Evolutionary conservation across 495 filamentous ascomycete species (phyloP).

Genomic region (Extremus antarcticus): DNA sequence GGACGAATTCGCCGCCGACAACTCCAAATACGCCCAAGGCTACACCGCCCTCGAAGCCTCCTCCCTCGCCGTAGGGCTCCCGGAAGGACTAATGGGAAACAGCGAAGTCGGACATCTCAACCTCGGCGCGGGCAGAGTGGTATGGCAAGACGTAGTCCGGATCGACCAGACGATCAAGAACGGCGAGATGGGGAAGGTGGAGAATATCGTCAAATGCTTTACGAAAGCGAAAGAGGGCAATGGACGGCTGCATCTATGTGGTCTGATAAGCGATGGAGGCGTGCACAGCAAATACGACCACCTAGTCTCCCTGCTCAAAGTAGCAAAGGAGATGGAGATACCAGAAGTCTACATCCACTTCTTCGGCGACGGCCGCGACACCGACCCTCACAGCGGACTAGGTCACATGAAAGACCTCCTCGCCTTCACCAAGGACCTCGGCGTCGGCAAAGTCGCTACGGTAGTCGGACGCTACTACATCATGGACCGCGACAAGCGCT

Average conservation of each 20-base stretch:
- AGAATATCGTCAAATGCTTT: slow-evolving; percentile 67
- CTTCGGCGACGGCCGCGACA: slow-evolving; percentile 96
- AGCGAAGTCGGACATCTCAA: slow-evolving; percentile 97
- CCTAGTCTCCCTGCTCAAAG: slow-evolving; percentile 70
- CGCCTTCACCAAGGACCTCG: slow-evolving; percentile 67
- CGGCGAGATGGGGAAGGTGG: slow-evolving; percentile 63
- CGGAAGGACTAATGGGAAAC: slow-evolving; percentile 97
- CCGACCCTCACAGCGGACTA: slow-evolving; percentile 82
- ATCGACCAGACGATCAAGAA: slow-evolving; percentile 95
- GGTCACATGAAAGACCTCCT: slow-evolving; percentile 80
- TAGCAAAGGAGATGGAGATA: slow-evolving; percentile 77
- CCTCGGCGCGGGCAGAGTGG: slow-evolving; percentile 93
- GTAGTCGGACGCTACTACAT: slow-evolving; percentile 93
- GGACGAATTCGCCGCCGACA: slow-evolving; percentile 57
- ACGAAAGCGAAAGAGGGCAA: slow-evolving; percentile 74
- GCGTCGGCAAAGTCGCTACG: slow-evolving; percentile 78
- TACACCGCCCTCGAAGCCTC: slow-evolving; percentile 88
- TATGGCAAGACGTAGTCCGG: slow-evolving; percentile 96
- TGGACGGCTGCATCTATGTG: slow-evolving; percentile 82
- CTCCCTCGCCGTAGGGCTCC: slow-evolving; percentile 87
- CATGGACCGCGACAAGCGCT: slow-evolving; percentile 99
- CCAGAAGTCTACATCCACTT: slow-evolving; percentile 96
- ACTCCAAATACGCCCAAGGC: slow-evolving; percentile 58
- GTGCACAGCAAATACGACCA: slow-evolving; percentile 96
- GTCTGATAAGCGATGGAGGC: slow-evolving; percentile 87